These are phyloP conservation scores for Cavenderia fasciculata DNA, from an alignment of 78 protist genomes.

Conservation along the genomic window DNA sequence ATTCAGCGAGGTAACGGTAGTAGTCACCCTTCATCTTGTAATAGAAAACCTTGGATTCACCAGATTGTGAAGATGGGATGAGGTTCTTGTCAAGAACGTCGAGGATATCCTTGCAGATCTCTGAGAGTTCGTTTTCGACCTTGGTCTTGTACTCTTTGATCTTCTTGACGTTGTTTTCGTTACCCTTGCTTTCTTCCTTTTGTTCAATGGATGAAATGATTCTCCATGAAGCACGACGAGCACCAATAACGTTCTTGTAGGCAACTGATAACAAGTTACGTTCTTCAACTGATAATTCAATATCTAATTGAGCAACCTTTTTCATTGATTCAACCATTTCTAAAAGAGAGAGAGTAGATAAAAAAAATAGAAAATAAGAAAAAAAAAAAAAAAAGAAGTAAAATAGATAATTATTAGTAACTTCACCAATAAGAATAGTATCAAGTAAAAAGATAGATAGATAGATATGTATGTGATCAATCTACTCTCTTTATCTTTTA, in stretches of 20 bases:
- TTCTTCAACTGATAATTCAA: conserved; percentile 97
- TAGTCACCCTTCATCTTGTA: conserved; percentile 98
- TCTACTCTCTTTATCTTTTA: too few relatives aligned
- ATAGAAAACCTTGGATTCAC: conserved; percentile 96
- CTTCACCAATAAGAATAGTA: too few relatives aligned
- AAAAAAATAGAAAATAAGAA: too few relatives aligned
- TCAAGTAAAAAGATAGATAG: too few relatives aligned
- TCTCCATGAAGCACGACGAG: conserved; percentile 99
- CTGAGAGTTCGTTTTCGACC: conserved; percentile 93
- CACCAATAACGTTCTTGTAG: conserved; percentile 99
- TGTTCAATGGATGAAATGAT: conserved; percentile 94
- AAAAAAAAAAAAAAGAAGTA: too few relatives aligned
- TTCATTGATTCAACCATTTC: conserved; percentile 97
- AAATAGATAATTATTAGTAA: too few relatives aligned
- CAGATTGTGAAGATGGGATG: conserved; percentile 84
- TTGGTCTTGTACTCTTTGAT: conserved; percentile 87
- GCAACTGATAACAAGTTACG: conserved; percentile 99
- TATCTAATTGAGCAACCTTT: conserved; percentile 89
- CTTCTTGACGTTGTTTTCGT: conserved; percentile 62
- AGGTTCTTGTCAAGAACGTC: conserved; percentile 87
- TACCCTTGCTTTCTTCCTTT: conserved; percentile 91
- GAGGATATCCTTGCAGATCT: conserved; percentile 91
- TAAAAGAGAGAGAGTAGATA: too few relatives aligned
- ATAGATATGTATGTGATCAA: too few relatives aligned
- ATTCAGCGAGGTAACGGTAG: conserved; percentile 98